A percentile compares a stretch with the other conserved stretches of the same genome.
Evolutionary conservation across 495 filamentous ascomycete genomes (phyloP).

Genomic region (Talaromyces proteolyticus): DNA sequence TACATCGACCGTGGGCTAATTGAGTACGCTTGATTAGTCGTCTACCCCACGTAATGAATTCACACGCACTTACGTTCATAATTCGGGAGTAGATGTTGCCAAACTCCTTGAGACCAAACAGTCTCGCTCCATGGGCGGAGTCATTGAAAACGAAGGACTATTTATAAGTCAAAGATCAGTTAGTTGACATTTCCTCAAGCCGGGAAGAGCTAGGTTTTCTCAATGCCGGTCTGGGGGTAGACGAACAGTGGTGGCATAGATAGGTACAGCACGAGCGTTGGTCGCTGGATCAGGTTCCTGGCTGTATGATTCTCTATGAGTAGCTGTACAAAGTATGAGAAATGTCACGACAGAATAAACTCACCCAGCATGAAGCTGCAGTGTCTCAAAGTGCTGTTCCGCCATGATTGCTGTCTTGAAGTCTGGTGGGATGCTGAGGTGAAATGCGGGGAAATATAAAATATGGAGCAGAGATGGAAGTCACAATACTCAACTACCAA

Average conservation of each 20-base stretch:
- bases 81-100: slow-evolving; percentile 98
- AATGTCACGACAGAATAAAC: slow-evolving; percentile 11
- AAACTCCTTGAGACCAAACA: slow-evolving; percentile 96
- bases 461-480: too few species aligned
- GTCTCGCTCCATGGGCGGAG: slow-evolving; percentile 89
- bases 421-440: background rate
- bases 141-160: slow-evolving; percentile 94
- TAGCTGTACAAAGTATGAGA: slow-evolving; percentile 1
- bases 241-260: slow-evolving; percentile 86
- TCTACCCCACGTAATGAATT: background rate
- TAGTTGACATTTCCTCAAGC: slow-evolving; percentile 1
- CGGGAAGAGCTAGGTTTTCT: background rate
- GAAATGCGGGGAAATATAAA: slow-evolving; percentile 13
- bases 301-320: slow-evolving; percentile 31
- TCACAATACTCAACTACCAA: too few species aligned
- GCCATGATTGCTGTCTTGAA: slow-evolving; percentile 21
- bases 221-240: background rate
- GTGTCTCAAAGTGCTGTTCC: slow-evolving; percentile 70
- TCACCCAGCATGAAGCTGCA: slow-evolving; percentile 95
- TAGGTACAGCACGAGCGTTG: slow-evolving; percentile 88
- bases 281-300: slow-evolving; percentile 82
- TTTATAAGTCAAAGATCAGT: too few species aligned
- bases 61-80: slow-evolving; percentile 66
- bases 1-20: slow-evolving; percentile 94
- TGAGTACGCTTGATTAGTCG: background rate